phyloP scores from a whole-genome alignment of 371 early-diverging fungal genomes.

The Apophysomyces sp. region DNA sequence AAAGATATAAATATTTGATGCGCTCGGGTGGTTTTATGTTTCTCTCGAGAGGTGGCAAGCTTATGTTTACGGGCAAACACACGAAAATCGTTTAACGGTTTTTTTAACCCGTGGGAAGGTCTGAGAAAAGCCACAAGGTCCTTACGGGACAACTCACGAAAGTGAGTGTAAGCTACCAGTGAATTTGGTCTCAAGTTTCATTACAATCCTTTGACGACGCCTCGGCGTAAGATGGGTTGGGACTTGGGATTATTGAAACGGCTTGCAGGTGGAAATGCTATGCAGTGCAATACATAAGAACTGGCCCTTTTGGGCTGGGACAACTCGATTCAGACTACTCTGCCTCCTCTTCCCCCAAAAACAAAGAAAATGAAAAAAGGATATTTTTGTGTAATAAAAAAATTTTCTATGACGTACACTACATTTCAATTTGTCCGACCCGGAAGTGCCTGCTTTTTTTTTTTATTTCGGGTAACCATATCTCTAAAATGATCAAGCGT shows the following conservation, averaged over 20 bases:
- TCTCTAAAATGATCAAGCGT: too few relatives aligned
- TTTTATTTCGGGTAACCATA: background rate
- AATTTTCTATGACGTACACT: too few relatives aligned
- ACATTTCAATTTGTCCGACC: too few relatives aligned
- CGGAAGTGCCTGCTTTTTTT: too few relatives aligned
- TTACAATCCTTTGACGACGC: background rate
- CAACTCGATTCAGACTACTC: conserved; percentile 57
- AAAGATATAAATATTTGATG: background rate
- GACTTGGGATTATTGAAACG: conserved; percentile 27
- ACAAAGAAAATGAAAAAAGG: conserved; percentile 7
- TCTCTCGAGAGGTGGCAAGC: conserved; percentile 43
- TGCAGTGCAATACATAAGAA: conserved; percentile 53
- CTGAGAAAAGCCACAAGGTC: conserved; percentile 52
- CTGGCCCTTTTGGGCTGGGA: conserved; percentile 18
- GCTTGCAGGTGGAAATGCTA: conserved; percentile 46
- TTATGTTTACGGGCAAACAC: conserved; percentile 54
- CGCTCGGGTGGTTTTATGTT: conserved; percentile 6
- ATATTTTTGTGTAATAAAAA: too few relatives aligned
- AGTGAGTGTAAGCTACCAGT: conserved; percentile 47
- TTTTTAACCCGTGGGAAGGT: conserved; percentile 52
- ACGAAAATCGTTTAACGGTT: conserved; percentile 37
- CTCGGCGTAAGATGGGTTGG: conserved; percentile 13
- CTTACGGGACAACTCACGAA: conserved; percentile 46
- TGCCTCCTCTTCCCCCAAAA: conserved; percentile 25
- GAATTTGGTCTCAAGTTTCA: conserved; percentile 5